A percentile compares a stretch with the other conserved stretches of the same genome.
phyloP scores from a whole-genome alignment of 75 land plant genomes.

The Pinus albicaulis region DNA sequence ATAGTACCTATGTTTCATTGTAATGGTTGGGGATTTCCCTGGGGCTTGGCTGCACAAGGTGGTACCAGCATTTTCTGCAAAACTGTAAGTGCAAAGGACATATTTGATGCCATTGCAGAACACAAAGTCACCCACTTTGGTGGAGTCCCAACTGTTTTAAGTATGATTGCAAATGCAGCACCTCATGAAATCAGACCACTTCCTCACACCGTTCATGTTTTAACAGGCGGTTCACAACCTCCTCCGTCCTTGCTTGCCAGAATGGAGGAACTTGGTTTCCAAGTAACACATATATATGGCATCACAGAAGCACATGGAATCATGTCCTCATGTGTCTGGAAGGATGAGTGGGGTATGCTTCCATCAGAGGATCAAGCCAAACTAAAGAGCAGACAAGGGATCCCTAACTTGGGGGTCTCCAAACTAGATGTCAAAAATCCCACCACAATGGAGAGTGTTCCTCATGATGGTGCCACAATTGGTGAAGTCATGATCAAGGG shows the following conservation, averaged over 20 bases:
- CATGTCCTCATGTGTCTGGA: slow-evolving; percentile 61
- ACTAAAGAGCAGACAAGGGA: slow-evolving; percentile 37
- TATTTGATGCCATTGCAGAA: background rate
- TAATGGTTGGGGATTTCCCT: slow-evolving; percentile 12
- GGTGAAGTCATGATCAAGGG: slow-evolving; percentile 87
- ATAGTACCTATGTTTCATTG: slow-evolving; percentile 6
- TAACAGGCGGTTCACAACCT: slow-evolving; percentile 74
- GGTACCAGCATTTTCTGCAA: slow-evolving; percentile 68
- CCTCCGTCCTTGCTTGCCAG: slow-evolving; percentile 49
- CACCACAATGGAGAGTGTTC: slow-evolving; percentile 58
- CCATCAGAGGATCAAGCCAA: slow-evolving; percentile 15
- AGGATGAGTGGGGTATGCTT: slow-evolving; percentile 70
- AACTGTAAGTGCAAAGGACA: slow-evolving; percentile 35
- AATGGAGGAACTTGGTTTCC: slow-evolving; percentile 69
- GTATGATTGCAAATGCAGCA: slow-evolving; percentile 41
- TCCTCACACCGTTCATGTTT: slow-evolving; percentile 45
- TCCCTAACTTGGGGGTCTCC: slow-evolving; percentile 50
- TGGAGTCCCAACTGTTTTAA: slow-evolving; percentile 37
- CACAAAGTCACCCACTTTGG: slow-evolving; percentile 68
- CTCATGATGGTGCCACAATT: slow-evolving; percentile 57
- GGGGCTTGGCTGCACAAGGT: slow-evolving; percentile 80
- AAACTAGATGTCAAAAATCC: slow-evolving; percentile 57
- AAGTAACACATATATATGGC: slow-evolving; percentile 64
- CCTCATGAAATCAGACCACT: slow-evolving; percentile 30
- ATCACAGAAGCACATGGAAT: slow-evolving; percentile 83